Base-by-base conservation (phyloP, 768 basidiomycete species). In the Russula sp. region DNA sequence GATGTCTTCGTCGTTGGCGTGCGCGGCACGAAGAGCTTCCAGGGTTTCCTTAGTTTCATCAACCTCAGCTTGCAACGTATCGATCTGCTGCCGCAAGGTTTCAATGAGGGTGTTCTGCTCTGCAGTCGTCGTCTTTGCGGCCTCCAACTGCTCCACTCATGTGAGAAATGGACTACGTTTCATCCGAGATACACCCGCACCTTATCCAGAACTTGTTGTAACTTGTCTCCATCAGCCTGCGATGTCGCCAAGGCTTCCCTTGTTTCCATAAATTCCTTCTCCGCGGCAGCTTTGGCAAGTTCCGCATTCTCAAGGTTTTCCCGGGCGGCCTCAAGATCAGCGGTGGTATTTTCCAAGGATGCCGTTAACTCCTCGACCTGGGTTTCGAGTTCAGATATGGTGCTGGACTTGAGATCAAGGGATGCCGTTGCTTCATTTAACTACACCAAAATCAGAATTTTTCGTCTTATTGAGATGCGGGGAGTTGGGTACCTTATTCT, bases 391-490 rank as follows among this genome's bases (percentile, higher is more conserved):
- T 76, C 75, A 20, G 75, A 69, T 31, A 87, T 77, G 27, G 75
- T 73, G 37, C 78, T 76, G 2, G 76, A 76, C 75, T 87, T 89
- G 14, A 77, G 71, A 31, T 78, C 75, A 42, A 91, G 73, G 14
- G 77, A 77, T n/a, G 79, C 78, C 11, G 72, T 80, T 1, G 82
- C 80, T 61, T 84, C 82, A 59, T 78, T 79, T n/a, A 91, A 77
- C 89, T 92, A 67, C 53, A 42, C 65, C 55, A 57, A 42, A 5
- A 45, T 51, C 40, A 59, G 40, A 44, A 60, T 54, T 39, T 27
- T 45, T 35, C 48, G 20, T 20, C 49, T 53, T n/a, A 45, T 16
- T 60, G 51, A 42, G 57, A 47, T 31, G 57, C 39, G 37, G 8
- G 22, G 4, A 49, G 32, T 50, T 16, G n/a, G n/a, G 37, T 70